Conservation (phyloP, 495 filamentous ascomycete genomes). For the Mycothermus thermophilus region DNA sequence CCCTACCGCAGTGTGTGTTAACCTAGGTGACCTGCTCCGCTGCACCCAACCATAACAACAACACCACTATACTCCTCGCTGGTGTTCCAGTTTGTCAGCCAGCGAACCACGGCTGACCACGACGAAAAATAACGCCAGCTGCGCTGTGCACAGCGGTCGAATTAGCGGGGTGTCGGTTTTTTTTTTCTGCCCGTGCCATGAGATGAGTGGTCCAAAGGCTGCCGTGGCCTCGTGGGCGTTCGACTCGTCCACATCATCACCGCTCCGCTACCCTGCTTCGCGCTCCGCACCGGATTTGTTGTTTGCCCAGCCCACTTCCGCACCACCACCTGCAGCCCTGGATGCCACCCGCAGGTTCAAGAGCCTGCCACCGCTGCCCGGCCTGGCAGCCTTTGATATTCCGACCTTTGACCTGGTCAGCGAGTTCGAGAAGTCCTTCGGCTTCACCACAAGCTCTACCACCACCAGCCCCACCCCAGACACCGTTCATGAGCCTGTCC, state of each 20-base stretch:
- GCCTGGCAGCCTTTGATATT: conserved; percentile 28
- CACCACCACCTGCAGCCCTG: conserved; percentile 8
- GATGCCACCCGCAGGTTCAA: conserved; percentile 16
- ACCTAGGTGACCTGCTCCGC: too few species aligned
- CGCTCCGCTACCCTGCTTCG: conserved; percentile 18
- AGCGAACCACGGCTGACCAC: too few species aligned
- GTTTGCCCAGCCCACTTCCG: conserved; percentile 10
- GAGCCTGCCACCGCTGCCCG: conserved; percentile 16
- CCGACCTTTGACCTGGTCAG: conserved; percentile 30
- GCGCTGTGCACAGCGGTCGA: too few species aligned
- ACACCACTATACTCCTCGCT: too few species aligned
- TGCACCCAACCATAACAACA: too few species aligned
- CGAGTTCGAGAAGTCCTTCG: conserved; percentile 27
- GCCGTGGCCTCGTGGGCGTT: conserved; percentile 29
- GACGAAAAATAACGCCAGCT: too few species aligned
- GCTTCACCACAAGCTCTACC: conserved; percentile 15
- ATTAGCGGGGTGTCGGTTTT: too few species aligned
- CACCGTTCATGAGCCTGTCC: too few species aligned
- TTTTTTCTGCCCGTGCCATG: too few species aligned
- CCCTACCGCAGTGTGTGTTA: too few species aligned
- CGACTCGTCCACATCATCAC: conserved; percentile 16
- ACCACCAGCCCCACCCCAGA: conserved; percentile 6
- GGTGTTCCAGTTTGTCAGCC: too few species aligned
- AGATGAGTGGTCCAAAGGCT: conserved; percentile 32
- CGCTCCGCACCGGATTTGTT: conserved; percentile 23